Evolutionary conservation across 257 asterid species (phyloP).

Genomic region (Rhazya stricta): DNA sequence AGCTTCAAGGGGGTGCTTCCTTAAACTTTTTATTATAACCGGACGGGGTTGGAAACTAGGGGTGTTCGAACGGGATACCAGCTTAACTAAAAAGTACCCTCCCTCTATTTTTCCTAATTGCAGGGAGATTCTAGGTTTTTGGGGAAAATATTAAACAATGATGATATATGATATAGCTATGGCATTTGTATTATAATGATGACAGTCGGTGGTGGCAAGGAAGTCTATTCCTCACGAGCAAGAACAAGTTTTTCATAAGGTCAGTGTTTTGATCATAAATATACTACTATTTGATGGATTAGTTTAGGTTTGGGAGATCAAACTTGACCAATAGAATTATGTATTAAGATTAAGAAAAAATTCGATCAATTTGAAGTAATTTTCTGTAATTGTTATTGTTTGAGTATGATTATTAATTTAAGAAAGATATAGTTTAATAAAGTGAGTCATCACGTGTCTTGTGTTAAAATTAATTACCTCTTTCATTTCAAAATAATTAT

Average conservation of each 20-base stretch:
- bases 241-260: neutral
- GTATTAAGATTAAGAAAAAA: too few species aligned
- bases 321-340: too few species aligned
- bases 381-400: too few species aligned
- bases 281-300: neutral
- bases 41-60: constrained; percentile 7
- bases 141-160: neutral
- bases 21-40: neutral
- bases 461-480: too few species aligned
- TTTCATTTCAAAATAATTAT: too few species aligned
- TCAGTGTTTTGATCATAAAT: neutral
- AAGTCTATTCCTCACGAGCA: constrained; percentile 19
- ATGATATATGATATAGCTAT: constrained; percentile 15
- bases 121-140: neutral
- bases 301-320: neutral
- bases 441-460: too few species aligned
- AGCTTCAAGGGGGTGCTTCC: neutral
- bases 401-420: too few species aligned
- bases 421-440: too few species aligned
- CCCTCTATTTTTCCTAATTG: neutral
- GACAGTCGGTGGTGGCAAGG: constrained; percentile 27
- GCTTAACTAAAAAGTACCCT: neutral
- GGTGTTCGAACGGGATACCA: constrained; percentile 13
- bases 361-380: too few species aligned
- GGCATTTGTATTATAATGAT: constrained; percentile 25